A percentile compares a stretch with the other conserved stretches of the same genome.
Conservation (phyloP, 1,284 basidiomycete species). For the Kwoniella shivajii region DNA sequence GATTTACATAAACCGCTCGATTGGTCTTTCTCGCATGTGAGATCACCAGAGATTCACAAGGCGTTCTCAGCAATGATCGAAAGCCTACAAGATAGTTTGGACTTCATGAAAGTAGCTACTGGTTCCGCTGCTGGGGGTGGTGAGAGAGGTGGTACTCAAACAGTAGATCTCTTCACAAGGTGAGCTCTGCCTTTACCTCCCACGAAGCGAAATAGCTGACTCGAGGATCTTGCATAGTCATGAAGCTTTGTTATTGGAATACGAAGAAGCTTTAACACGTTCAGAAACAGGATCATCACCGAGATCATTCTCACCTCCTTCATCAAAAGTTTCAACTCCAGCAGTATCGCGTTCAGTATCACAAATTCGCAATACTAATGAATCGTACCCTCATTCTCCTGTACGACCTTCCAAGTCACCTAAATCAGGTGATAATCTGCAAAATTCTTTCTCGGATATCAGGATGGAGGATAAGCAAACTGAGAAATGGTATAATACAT, state of each 20-base stretch:
- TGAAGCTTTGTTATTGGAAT: conserved; percentile 90
- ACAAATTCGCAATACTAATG: conserved; percentile 8
- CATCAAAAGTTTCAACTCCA: conserved; percentile 30
- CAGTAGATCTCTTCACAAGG: conserved; percentile 94
- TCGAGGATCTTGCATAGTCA: conserved; percentile 61
- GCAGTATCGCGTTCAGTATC: conserved; percentile 34
- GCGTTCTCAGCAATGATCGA: conserved; percentile 86
- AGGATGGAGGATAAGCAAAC: not conserved
- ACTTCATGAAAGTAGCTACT: conserved; percentile 76
- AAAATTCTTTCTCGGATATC: conserved; percentile 12
- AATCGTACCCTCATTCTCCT: conserved; percentile 31
- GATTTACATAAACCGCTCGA: conserved; percentile 85
- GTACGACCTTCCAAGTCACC: conserved; percentile 22
- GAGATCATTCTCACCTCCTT: conserved; percentile 11
- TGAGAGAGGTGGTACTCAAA: conserved; percentile 71
- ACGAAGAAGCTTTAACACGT: conserved; percentile 89
- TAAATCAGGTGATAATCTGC: conserved; percentile 7
- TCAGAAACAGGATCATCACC: conserved; percentile 16
- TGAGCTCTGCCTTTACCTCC: conserved; percentile 41
- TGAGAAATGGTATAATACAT: conserved; percentile 55
- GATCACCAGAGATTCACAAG: conserved; percentile 70
- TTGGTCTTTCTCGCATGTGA: conserved; percentile 92
- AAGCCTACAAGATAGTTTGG: conserved; percentile 83
- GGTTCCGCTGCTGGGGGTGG: conserved; percentile 64
- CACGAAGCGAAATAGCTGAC: conserved; percentile 9